Base-by-base conservation (phyloP, 2,329 filamentous ascomycete species). In the Aquanectria penicillioides region DNA sequence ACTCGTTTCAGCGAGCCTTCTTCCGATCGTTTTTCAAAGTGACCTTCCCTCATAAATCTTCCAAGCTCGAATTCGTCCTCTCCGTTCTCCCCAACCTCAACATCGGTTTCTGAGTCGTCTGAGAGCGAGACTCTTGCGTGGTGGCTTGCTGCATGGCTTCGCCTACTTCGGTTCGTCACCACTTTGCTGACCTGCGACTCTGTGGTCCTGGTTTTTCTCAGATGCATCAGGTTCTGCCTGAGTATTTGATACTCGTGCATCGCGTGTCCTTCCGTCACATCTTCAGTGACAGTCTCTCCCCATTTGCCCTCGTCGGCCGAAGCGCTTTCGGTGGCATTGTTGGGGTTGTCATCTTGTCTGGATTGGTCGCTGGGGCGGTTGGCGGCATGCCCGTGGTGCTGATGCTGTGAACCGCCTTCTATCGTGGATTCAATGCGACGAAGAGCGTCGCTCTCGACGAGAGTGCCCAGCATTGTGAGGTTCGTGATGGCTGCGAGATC, bases 1-100 rank as follows among this genome's bases (percentile, higher is more conserved):
- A 94, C 86, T 68, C 89, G 91, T 78, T 94, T 95, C 10, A 88
- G 84, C 0, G 91, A 89, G 29, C 82, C 75, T 71, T 25, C 87
- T 83, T 61, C 67, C 53, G 3, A 85, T 86, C 89, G 83, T 71
- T 90, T 92, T 75, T 93, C 91, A 58, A 93, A 88, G 67, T 91
- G 89, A 1, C 91, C 91, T 59, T 91, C 86, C 41, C 86, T 84
- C 75, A 94, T 85, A 70, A 94, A 94, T 11, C 86, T 79, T 28
- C 83, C 84, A 2, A 94, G 80, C 59, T 90, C 84, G 62, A 94
- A 93, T 3, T 85, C 87, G 1, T 86, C 84, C 2, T 85, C 79
- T 2, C 40, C 54, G 10, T 17, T 34, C 3, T 17, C 31, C 17
- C 62, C 64, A 10, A 62, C 56, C 33, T 65, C 61, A 13, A 64